Conservation (phyloP, 352 stramenopile genomes). For the Phytopythium chamaehyphon region DNA sequence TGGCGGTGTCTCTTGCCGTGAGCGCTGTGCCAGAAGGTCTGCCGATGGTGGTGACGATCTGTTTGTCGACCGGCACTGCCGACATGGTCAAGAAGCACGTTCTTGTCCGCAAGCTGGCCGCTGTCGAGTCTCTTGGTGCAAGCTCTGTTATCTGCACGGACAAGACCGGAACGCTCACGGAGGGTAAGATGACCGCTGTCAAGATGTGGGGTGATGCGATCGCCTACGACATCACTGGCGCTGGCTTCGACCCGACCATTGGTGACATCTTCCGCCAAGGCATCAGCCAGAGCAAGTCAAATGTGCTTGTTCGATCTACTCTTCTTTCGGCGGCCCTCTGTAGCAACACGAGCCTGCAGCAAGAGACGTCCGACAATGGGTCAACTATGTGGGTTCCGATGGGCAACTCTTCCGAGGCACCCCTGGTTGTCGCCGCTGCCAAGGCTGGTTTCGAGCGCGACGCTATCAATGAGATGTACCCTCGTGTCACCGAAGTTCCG, state of each 20-base stretch:
- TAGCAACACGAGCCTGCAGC: conserved; percentile 64
- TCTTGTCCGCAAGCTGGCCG: conserved; percentile 79
- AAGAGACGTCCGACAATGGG: conserved; percentile 40
- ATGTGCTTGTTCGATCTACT: conserved; percentile 36
- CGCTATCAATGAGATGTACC: conserved; percentile 37
- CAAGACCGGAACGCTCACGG: conserved; percentile 94
- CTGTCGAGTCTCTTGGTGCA: conserved; percentile 81
- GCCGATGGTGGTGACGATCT: conserved; percentile 77
- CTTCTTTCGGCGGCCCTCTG: conserved; percentile 58
- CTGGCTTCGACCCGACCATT: conserved; percentile 34
- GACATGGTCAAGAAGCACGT: conserved; percentile 83
- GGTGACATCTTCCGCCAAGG: conserved; percentile 49
- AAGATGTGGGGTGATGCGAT: conserved; percentile 68
- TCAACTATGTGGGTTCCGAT: conserved; percentile 41
- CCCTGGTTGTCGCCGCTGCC: conserved; percentile 54
- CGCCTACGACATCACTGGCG: conserved; percentile 49
- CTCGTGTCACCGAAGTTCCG: conserved; percentile 82
- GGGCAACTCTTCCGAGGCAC: conserved; percentile 69
- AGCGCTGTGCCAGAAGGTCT: conserved; percentile 74
- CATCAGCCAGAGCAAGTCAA: conserved; percentile 37
- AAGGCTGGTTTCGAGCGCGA: conserved; percentile 61
- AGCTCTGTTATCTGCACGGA: conserved; percentile 91
- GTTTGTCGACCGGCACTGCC: conserved; percentile 58
- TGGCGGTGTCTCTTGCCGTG: conserved; percentile 87
- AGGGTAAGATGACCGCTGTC: conserved; percentile 76